Evolutionary conservation across 1,284 basidiomycete genomes (phyloP), one percentile per base, ranked within the genome.

Genomic region (Xerocomus minutiporus): DNA sequence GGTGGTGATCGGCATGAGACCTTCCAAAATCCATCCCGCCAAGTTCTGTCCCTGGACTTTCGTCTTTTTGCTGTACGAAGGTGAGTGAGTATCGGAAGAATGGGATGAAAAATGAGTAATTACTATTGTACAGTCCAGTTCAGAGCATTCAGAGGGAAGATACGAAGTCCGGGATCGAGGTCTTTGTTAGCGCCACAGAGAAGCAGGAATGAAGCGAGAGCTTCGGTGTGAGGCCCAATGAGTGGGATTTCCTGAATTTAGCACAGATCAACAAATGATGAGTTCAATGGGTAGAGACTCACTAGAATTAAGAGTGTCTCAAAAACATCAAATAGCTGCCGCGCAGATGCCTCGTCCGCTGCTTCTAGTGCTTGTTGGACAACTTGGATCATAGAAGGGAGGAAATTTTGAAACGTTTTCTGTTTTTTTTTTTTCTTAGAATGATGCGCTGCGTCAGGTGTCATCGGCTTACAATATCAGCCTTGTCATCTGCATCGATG

Each of bases 81-180:
- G 56, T 8, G 20, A 25, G 23, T 55, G 4, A 56, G 17, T 5
- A 31, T 39, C 3, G 12, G 15, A 45, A 25, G 12, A 25, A 23
- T 25, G 25, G 13, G 3, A 39, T n/a, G 13, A 31, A 47, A 48
- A 20, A 46, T 20, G 20, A 25, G 38, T 11, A 46, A 73, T 56
- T 65, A 86, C 91, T 96, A 96, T 75, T 91, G 89, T 55, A 97
- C 87, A 46, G 89, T 93, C 96, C 96, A 99, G 66, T 93, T 91
- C 32, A 99, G 82, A 20, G 93, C 91, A 68, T 98, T 99, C 54
- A 99, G 82, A 26, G 91, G 88, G 69, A 97, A 90, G 57, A 94
- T 83, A 57, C 97, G 89, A 56, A 97, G 82, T 47, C 91, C 91
- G 56, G 79, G 75, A 46, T 94, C 91, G 64, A 88, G 86, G 23